These are phyloP conservation scores for Tricladium varicosporioides DNA, from an alignment of 2,329 filamentous ascomycete genomes.

Conservation along the genomic window DNA sequence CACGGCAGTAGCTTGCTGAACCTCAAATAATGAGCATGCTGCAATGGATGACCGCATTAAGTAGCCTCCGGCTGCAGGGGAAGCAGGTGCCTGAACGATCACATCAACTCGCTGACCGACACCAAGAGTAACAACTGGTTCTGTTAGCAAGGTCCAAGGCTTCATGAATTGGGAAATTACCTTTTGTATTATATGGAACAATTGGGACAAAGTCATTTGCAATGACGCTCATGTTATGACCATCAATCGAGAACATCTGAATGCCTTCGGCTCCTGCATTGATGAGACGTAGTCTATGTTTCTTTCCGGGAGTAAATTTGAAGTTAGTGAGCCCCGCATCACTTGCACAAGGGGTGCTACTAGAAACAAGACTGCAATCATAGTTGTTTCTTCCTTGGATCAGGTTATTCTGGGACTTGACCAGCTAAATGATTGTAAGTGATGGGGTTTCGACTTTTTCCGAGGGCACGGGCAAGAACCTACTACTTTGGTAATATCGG, in stretches of 20 bases:
- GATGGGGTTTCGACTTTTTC: not conserved
- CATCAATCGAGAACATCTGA: conserved; percentile 47
- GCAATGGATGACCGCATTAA: conserved; percentile 55
- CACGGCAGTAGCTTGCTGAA: conserved; percentile 54
- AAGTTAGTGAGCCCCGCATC: conserved; percentile 27
- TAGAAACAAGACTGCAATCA: conserved; percentile 16
- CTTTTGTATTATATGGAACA: conserved; percentile 9
- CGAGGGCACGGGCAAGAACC: not conserved
- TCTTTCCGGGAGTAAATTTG: conserved; percentile 33
- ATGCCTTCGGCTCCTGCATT: conserved; percentile 42
- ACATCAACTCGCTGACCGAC: conserved; percentile 48
- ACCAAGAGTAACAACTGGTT: conserved; percentile 51
- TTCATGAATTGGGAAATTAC: not conserved
- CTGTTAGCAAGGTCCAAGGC: not conserved
- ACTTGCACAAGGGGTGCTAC: conserved; percentile 8
- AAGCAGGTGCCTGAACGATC: conserved; percentile 44
- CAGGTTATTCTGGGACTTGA: conserved; percentile 30
- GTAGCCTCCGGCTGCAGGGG: conserved; percentile 38
- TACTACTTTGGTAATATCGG: not conserved
- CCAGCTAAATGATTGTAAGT: not conserved
- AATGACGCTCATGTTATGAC: conserved; percentile 55
- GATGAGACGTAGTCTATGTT: conserved; percentile 45
- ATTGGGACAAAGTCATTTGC: conserved; percentile 59
- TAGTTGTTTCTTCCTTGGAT: conserved; percentile 30
- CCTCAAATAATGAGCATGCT: conserved; percentile 44